These are phyloP conservation scores for Russula sp. DNA, from an alignment of 768 basidiomycete species.

Conservation along the genomic window DNA sequence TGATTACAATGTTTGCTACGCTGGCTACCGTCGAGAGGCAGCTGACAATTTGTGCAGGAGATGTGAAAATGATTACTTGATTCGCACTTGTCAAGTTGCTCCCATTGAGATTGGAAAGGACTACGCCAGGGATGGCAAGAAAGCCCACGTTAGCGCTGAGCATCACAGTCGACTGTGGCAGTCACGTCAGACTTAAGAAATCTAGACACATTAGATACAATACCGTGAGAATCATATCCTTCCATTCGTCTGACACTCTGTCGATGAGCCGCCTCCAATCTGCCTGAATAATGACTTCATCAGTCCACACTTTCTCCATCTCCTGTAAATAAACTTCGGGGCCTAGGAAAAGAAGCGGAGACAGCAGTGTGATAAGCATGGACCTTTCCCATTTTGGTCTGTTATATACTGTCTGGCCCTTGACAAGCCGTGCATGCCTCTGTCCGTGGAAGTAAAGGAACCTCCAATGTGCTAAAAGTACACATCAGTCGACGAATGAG, in stretches of 20 bases:
- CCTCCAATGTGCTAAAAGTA: conserved; percentile 14
- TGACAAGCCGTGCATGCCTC: conserved; percentile 9
- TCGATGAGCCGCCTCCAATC: conserved; percentile 13
- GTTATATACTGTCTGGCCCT: conserved; percentile 7
- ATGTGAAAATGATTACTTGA: neutral
- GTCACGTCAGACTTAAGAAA: neutral
- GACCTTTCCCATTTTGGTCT: neutral
- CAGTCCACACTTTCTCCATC: conserved; percentile 13
- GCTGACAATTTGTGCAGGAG: conserved; percentile 10
- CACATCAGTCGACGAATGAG: neutral
- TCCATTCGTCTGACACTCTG: conserved; percentile 12
- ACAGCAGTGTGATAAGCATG: conserved; percentile 9
- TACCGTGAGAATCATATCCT: conserved; percentile 13
- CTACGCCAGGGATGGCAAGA: conserved; percentile 29
- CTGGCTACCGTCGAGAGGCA: conserved; percentile 9
- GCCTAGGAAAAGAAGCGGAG: conserved; percentile 16
- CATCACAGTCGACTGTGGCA: conserved; percentile 26
- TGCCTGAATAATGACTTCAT: conserved; percentile 9
- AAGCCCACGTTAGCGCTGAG: conserved; percentile 31
- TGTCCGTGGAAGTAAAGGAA: conserved; percentile 20
- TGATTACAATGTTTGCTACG: conserved; percentile 15
- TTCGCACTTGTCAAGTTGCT: neutral
- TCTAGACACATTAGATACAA: neutral
- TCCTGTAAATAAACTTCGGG: conserved; percentile 19
- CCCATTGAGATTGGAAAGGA: neutral